A percentile compares a stretch with the other conserved stretches of the same genome.
These are phyloP conservation scores for Chaetomiaceae sp. DNA, from an alignment of 2,329 filamentous ascomycete species.

Conservation along the genomic window DNA sequence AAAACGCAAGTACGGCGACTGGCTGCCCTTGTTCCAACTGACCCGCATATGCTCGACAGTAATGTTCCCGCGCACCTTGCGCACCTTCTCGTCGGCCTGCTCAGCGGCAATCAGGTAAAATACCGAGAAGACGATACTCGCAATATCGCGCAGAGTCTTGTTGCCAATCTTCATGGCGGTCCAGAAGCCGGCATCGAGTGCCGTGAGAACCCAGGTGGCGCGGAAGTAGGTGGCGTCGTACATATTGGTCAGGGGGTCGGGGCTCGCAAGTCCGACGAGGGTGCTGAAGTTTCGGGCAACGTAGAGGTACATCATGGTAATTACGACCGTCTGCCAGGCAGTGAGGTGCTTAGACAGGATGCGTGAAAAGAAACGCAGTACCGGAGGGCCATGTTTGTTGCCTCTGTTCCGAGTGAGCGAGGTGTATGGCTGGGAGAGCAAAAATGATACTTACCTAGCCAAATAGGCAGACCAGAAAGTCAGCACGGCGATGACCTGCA, in stretches of 20 bases:
- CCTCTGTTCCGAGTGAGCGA: conserved; percentile 53
- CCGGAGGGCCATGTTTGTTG: conserved; percentile 80
- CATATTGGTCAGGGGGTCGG: conserved; percentile 89
- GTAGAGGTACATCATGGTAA: conserved; percentile 89
- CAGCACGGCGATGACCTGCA: conserved; percentile 87
- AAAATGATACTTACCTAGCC: conserved; percentile 53
- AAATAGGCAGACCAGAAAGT: conserved; percentile 89
- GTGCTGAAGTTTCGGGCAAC: conserved; percentile 90
- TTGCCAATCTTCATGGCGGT: conserved; percentile 85
- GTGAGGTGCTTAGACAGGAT: conserved; percentile 69
- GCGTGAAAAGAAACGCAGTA: conserved; percentile 65
- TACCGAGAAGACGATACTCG: conserved; percentile 75
- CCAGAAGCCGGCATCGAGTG: conserved; percentile 95
- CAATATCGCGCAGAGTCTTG: conserved; percentile 76
- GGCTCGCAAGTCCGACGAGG: conserved; percentile 82
- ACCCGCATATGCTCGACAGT: conserved; percentile 89
- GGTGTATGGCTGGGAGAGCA: neutral
- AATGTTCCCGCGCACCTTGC: conserved; percentile 78
- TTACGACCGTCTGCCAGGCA: conserved; percentile 81
- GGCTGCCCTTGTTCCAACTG: conserved; percentile 88
- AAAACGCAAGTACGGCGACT: conserved; percentile 73
- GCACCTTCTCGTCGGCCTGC: conserved; percentile 92
- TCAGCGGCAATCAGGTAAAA: conserved; percentile 94
- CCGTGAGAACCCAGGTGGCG: conserved; percentile 94
- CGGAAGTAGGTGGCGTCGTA: conserved; percentile 91